phyloP scores from a whole-genome alignment of 2,329 filamentous ascomycete genomes.

The Monosporascus ibericus region DNA sequence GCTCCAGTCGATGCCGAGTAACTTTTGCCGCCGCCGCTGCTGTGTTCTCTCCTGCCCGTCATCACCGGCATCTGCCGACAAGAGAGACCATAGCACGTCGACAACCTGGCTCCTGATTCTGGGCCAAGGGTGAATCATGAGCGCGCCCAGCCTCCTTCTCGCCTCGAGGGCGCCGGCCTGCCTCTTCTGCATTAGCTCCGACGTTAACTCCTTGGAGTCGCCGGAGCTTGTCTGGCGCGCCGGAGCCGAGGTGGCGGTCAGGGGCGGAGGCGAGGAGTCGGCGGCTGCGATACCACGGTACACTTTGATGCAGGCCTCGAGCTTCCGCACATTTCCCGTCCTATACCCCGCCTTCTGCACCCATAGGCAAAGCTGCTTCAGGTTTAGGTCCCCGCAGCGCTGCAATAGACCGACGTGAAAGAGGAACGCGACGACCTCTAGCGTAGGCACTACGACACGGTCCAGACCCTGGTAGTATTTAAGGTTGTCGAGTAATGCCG shows the following conservation, averaged over 20 bases:
- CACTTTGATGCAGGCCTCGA: constrained; percentile 73
- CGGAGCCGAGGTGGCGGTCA: background rate
- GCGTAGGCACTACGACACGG: constrained; percentile 64
- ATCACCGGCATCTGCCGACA: constrained; percentile 20
- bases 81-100: constrained; percentile 52
- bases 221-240: background rate
- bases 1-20: constrained; percentile 54
- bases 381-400: constrained; percentile 31
- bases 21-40: constrained; percentile 16
- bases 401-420: constrained; percentile 55
- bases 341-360: constrained; percentile 79
- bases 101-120: constrained; percentile 56
- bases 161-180: constrained; percentile 47
- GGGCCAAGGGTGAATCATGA: constrained; percentile 80
- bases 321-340: constrained; percentile 72
- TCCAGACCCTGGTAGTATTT: constrained; percentile 53
- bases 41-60: constrained; percentile 14
- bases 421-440: constrained; percentile 74
- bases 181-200: constrained; percentile 20
- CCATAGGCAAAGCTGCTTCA: constrained; percentile 58
- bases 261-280: background rate
- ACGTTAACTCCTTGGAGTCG: constrained; percentile 7
- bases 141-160: constrained; percentile 61
- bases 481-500: constrained; percentile 49
- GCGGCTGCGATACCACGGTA: constrained; percentile 62